phyloP scores from a whole-genome alignment of 176 grass and related monocot genomes.

The Triticum urartu region DNA sequence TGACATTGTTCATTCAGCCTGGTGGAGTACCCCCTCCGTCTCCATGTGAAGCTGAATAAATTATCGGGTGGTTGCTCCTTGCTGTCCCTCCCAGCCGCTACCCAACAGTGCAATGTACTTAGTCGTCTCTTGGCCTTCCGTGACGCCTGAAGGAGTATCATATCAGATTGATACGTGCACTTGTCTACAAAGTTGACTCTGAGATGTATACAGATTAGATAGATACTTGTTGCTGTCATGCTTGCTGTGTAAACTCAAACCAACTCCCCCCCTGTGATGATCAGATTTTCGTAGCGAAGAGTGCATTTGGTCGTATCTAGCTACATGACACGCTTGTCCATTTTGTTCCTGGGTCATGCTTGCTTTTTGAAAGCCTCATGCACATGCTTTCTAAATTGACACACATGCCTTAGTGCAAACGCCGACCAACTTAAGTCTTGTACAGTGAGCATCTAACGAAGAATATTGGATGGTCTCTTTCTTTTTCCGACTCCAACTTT shows the following conservation, averaged over 20 bases:
- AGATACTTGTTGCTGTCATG: background rate
- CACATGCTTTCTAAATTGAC: background rate
- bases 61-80: background rate
- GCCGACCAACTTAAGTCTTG: background rate
- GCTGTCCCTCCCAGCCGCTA: background rate
- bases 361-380: background rate
- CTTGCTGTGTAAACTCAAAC: slow-evolving; percentile 1
- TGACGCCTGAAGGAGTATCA: slow-evolving; percentile 2
- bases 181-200: slow-evolving; percentile 29
- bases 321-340: background rate
- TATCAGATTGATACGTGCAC: background rate
- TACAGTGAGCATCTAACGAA: background rate
- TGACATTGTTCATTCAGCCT: slow-evolving; percentile 25
- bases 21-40: background rate
- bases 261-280: background rate
- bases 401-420: background rate
- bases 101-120: background rate
- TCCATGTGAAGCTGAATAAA: background rate
- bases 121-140: slow-evolving; percentile 21
- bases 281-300: background rate
- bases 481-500: background rate
- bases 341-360: background rate
- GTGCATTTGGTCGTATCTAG: background rate
- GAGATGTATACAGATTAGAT: background rate
- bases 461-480: background rate